Evolutionary conservation across 495 filamentous ascomycete species (phyloP).

Genomic region (Xylaria flabelliformis): DNA sequence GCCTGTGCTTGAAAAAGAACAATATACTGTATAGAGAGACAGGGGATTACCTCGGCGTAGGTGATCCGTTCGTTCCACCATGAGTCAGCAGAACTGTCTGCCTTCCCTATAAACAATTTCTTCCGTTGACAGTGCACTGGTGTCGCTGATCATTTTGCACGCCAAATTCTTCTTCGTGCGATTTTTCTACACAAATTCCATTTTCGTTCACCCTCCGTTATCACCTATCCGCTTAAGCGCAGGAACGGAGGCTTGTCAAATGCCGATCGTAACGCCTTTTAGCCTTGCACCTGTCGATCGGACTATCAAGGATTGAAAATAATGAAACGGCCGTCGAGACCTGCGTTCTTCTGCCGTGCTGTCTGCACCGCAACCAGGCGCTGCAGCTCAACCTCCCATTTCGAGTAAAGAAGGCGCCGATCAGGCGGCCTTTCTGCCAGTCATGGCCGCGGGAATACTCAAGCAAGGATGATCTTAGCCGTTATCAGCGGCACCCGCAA

Average conservation of each 20-base stretch:
- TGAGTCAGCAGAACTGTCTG: not conserved
- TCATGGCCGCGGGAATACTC: not conserved
- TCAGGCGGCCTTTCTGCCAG: conserved; percentile 1
- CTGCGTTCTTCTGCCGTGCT: conserved; percentile 8
- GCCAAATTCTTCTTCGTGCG: conserved; percentile 1
- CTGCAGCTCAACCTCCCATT: conserved; percentile 16
- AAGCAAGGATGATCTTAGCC: conserved; percentile 23
- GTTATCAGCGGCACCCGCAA: conserved; percentile 16
- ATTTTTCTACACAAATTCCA: conserved; percentile 7
- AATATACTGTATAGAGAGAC: not conserved
- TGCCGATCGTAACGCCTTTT: conserved; percentile 27
- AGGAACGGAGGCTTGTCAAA: conserved; percentile 12
- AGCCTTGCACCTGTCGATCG: conserved; percentile 29
- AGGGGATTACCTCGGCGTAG: not conserved
- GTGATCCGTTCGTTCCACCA: not conserved
- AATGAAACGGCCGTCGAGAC: conserved; percentile 14
- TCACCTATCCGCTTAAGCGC: conserved; percentile 7
- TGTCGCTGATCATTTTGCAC: not conserved
- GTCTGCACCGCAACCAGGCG: conserved; percentile 9
- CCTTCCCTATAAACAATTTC: not conserved
- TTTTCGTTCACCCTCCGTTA: conserved; percentile 11
- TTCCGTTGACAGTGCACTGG: not conserved
- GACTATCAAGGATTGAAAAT: conserved; percentile 4
- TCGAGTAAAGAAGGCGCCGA: conserved; percentile 3
- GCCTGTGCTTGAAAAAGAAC: not conserved